phyloP scores from a whole-genome alignment of 2,329 filamentous ascomycete species.

The Neonectria coccinea region DNA sequence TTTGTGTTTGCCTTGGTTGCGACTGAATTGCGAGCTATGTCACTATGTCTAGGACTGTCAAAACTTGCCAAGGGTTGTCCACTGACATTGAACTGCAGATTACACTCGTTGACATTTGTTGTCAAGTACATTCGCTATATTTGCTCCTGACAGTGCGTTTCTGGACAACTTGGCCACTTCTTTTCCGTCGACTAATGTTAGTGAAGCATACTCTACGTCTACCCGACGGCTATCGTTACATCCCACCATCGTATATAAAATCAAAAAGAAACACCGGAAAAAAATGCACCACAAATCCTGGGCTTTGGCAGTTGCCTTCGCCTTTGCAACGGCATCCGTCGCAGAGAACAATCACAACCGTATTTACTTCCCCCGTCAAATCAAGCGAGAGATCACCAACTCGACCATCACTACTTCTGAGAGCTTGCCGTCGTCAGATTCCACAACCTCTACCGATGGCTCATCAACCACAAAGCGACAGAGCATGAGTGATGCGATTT shows the following conservation, averaged over 20 bases:
- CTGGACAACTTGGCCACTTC: too few relatives aligned
- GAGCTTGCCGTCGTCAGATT: constrained; percentile 29
- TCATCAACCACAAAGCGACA: constrained; percentile 33
- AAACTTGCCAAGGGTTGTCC: neutral
- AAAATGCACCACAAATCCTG: constrained; percentile 64
- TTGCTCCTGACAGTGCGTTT: constrained; percentile 60
- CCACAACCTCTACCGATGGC: constrained; percentile 33
- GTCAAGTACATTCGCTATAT: constrained; percentile 72
- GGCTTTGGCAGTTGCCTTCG: constrained; percentile 62
- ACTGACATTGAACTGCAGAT: constrained; percentile 39
- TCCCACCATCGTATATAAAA: constrained; percentile 35
- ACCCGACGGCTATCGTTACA: constrained; percentile 35
- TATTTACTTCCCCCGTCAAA: constrained; percentile 69
- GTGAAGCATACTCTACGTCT: constrained; percentile 38
- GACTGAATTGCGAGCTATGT: neutral
- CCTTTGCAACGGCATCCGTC: constrained; percentile 59
- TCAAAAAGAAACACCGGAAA: constrained; percentile 39
- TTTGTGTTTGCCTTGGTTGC: too few relatives aligned
- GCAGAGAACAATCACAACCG: constrained; percentile 60
- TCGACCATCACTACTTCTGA: constrained; percentile 52
- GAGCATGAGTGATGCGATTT: constrained; percentile 40
- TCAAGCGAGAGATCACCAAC: constrained; percentile 64
- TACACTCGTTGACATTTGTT: constrained; percentile 64
- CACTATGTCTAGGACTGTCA: neutral
- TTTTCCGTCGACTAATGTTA: constrained; percentile 21